Base-by-base conservation (phyloP, 164 flowering plant genomes). In the Aristolochia contorta region DNA sequence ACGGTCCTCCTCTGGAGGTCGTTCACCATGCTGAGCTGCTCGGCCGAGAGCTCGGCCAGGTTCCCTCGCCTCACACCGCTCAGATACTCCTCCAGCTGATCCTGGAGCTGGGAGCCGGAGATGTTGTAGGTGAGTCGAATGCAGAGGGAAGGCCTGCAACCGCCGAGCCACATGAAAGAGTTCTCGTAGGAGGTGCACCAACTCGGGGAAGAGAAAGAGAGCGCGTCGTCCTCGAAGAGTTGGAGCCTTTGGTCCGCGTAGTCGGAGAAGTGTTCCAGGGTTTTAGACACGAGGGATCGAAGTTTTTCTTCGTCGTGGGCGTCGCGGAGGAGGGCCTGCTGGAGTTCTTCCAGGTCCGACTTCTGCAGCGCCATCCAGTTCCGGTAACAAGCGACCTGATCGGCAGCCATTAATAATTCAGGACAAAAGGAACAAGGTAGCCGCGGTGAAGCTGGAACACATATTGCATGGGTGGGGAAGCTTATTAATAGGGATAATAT, bases 131-230 rank as follows among this genome's bases (percentile, higher is more conserved):
- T 71, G 30, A 89, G 57, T 61, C 84, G 87, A 52, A 89, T 78
- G 5, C 83, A 81, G 78, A 75, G 71, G 67, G 69, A 77, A 12
- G 96, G 92, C 20, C 92, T 63, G 83, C 91, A 89, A 0, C 88
- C 96, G 9, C 87, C 92, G 32, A 88, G 71, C 96, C 96, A 88
- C 20, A 84, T 71, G 60, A 81, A 84, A 6, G 91, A 84, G 60
- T 78, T 81, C 70, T 89, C 93, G 1, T 86, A 72, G 0, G 72
- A 21, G 60, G 74, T 71, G 20, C 59, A 58, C 93, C 96, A 89
- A 8, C 75, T 9, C 3, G 92, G 93, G 8, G 77, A 43, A 18
- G 83, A 61, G 78, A 86, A 73, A 5, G 66, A 10, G 1, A 78
- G 27, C 18, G 80, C 78, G 59, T 84, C 77, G 0, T 47, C 56